Conservation (phyloP, 345 rosid species). For the Eucalyptus lansdowneana region DNA sequence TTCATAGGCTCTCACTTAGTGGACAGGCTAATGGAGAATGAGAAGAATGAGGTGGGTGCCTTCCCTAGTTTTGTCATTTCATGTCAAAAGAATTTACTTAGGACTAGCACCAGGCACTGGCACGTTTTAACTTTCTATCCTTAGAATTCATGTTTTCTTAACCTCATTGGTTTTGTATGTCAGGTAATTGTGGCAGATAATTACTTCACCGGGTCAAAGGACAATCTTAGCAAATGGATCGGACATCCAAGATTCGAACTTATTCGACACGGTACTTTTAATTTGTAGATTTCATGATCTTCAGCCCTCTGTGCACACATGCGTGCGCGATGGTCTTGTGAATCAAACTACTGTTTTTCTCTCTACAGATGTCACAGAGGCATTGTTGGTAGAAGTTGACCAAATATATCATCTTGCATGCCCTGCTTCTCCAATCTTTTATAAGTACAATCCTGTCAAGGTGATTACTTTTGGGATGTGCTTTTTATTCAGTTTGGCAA, state of each 20-base stretch:
- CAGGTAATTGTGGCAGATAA: conserved; percentile 93
- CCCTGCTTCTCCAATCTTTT: conserved; percentile 96
- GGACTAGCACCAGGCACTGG: not conserved
- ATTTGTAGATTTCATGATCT: not conserved
- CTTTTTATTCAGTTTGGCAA: not conserved
- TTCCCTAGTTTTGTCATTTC: not conserved
- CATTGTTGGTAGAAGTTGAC: conserved; percentile 83
- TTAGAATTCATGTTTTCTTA: not conserved
- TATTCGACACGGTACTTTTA: conserved; percentile 69
- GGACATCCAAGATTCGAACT: conserved; percentile 98
- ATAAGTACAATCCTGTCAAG: conserved; percentile 96
- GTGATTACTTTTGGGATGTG: conserved; percentile 16
- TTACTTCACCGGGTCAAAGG: conserved; percentile 88
- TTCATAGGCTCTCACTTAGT: conserved; percentile 95
- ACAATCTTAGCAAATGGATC: conserved; percentile 79
- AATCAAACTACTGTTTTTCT: not conserved
- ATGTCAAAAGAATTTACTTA: not conserved
- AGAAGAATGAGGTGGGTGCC: conserved; percentile 73
- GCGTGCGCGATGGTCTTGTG: not conserved
- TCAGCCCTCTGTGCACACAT: not conserved
- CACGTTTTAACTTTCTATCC: not conserved
- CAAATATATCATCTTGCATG: conserved; percentile 98
- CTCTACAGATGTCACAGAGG: conserved; percentile 69
- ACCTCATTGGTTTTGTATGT: not conserved
- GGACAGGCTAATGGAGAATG: conserved; percentile 86